Evolutionary conservation across 2,329 filamentous ascomycete genomes (phyloP).

Genomic region (Paecilomyces sp.): DNA sequence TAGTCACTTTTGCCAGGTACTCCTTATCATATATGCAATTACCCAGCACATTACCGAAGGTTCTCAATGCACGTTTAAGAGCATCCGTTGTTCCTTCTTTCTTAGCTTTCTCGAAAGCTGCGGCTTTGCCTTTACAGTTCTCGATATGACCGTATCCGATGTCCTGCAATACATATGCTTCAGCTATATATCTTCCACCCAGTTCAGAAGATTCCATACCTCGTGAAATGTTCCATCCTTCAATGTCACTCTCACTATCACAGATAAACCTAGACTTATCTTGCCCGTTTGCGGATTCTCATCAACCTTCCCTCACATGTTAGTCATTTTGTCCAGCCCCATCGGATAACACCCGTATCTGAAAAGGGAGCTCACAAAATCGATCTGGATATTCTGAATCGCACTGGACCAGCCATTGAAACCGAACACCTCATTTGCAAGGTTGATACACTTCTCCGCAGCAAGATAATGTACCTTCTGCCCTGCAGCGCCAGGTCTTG

Average conservation of each 20-base stretch:
- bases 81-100: constrained; percentile 96
- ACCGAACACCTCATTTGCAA: constrained; percentile 91
- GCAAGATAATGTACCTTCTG: constrained; percentile 87
- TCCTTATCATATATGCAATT: constrained; percentile 98
- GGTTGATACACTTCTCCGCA: constrained; percentile 93
- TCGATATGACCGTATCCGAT: constrained; percentile 95
- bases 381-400: constrained; percentile 91
- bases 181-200: constrained; percentile 1
- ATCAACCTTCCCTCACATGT: constrained; percentile 51
- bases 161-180: constrained; percentile 45
- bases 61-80: constrained; percentile 79
- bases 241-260: constrained; percentile 83
- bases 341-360: no score
- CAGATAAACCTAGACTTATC: constrained; percentile 78
- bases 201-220: constrained; percentile 25
- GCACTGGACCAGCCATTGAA: constrained; percentile 97
- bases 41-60: constrained; percentile 93
- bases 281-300: constrained; percentile 71
- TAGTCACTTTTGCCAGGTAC: constrained; percentile 82
- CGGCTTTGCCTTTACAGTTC: constrained; percentile 90
- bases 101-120: constrained; percentile 96
- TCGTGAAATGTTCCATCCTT: constrained; percentile 95
- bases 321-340: not conserved
- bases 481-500: constrained; percentile 73
- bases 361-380: constrained; percentile 56